Percentiles rank a stretch among this genome's conserved stretches.
Evolutionary conservation across 1,139 yeast species (phyloP).

Genomic region (Yamadazyma jaroonii): DNA sequence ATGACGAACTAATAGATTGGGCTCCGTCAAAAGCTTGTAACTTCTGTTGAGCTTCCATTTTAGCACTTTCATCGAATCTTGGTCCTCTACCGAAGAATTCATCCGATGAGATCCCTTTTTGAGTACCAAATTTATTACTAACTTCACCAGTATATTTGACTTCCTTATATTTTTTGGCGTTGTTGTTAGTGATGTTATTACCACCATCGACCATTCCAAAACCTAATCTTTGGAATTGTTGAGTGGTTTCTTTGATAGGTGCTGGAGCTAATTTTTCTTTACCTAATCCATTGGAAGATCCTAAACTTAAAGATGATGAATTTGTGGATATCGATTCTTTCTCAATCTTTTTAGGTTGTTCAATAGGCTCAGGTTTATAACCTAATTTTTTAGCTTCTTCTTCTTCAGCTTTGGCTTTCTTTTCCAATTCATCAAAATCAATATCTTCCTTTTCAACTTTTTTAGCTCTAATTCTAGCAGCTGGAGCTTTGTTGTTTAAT

Average conservation of each 20-base stretch:
- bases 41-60: conserved; percentile 75
- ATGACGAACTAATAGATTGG: conserved; percentile 83
- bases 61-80: conserved; percentile 72
- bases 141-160: conserved; percentile 67
- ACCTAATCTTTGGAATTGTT: conserved; percentile 74
- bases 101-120: conserved; percentile 94
- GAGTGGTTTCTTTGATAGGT: conserved; percentile 59
- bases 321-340: not conserved
- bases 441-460: conserved; percentile 53
- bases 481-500: conserved; percentile 43
- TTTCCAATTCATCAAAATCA: conserved; percentile 91
- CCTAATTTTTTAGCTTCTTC: conserved; percentile 72
- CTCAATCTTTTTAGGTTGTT: conserved; percentile 13
- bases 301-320: conserved; percentile 12
- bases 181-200: conserved; percentile 29
- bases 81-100: conserved; percentile 88
- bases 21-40: conserved; percentile 83
- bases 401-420: conserved; percentile 79
- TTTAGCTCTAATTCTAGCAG: conserved; percentile 57
- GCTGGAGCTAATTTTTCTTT: conserved; percentile 22
- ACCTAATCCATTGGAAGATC: conserved; percentile 10
- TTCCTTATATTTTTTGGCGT: conserved; percentile 44
- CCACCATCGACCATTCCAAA: conserved; percentile 73
- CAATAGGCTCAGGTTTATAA: conserved; percentile 55
- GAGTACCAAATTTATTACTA: conserved; percentile 75